Evolutionary conservation across 139 green algal genomes (phyloP).

Genomic region (Coelastrella sp.): DNA sequence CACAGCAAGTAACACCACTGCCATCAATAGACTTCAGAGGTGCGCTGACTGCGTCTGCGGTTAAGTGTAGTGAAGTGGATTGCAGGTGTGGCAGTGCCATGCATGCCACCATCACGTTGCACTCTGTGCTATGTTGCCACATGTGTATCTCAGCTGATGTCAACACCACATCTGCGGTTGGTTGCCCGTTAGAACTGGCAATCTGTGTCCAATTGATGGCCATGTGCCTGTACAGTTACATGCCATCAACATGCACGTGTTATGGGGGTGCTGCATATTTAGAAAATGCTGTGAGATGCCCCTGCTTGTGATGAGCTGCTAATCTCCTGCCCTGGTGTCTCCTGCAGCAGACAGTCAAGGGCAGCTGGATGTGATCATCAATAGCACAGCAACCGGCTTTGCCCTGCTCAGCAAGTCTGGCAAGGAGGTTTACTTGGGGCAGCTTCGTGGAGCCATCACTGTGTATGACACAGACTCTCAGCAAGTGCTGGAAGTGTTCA

Average conservation of each 20-base stretch:
- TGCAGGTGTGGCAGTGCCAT: no score
- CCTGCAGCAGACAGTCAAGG: neutral
- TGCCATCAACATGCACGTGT: no score
- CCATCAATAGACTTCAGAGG: slow-evolving; percentile 26
- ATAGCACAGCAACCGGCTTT: neutral
- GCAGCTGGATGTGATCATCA: slow-evolving; percentile 3
- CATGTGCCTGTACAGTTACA: no score
- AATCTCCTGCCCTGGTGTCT: neutral
- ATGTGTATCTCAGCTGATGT: no score
- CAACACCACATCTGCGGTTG: no score
- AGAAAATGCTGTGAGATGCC: no score
- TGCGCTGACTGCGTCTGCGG: neutral
- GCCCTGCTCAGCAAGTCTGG: slow-evolving; percentile 68
- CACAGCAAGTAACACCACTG: slow-evolving; percentile 1
- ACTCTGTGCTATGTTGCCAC: no score
- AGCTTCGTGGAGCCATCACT: slow-evolving; percentile 58
- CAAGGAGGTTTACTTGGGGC: slow-evolving; percentile 64
- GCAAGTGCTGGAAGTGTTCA: slow-evolving; percentile 74
- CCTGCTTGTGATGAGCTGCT: no score
- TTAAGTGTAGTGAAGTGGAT: neutral
- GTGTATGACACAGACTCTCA: slow-evolving; percentile 71
- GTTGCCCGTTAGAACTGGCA: no score
- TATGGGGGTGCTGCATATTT: no score
- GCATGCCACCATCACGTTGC: no score
- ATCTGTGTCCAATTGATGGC: no score